Evolutionary conservation across 345 rosid species (phyloP), one percentile per base, ranked within the genome.

Genomic region (Euphorbia lathyris): DNA sequence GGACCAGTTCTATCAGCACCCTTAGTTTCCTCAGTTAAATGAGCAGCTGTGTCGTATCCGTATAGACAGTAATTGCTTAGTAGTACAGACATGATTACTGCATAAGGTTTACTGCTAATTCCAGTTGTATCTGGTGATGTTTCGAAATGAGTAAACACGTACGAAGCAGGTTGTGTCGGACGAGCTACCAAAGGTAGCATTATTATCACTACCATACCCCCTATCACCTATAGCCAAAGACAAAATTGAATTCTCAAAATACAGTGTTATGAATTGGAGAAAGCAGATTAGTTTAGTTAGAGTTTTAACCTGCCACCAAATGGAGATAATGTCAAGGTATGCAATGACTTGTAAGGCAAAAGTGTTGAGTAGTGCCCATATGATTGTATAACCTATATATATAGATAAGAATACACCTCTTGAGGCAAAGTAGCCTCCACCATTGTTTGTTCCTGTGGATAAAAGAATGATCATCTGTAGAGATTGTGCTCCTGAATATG

Each of bases 1-100:
- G 92, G 92, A 51, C 92, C 92, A 66, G 79, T 82, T 79, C 48
- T 82, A 67, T 85, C 89, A 7, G 90, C 87, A 17, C 82, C 88
- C 75, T 78, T 87, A 13, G 92, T 87, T 79, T 87, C 92, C 74
- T 87, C 90, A 5, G 92, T 87, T n/a, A 85, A 70, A 77, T 85
- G 90, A 4, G 88, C 92, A 6, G 90, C 88, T 9, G 90, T 82
- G 69, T 85, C 89, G 42, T 87, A 87, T 56, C 88, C 89, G 29
- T 85, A 87, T 1, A 85, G 62, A 11, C 86, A 88, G 72, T 86
- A 88, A 67, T 86, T 87, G 62, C 90, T 88, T 11, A 86, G 87
- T 0, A 85, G 86, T 56, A 87, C 82, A 58, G 90, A 77, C 40
- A 86, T 76, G 63, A 86, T 58, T 20, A 79, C 86, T 4, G 84